Evolutionary conservation across 2,329 filamentous ascomycete genomes (phyloP).

Genomic region (Thermoascus crustaceus): DNA sequence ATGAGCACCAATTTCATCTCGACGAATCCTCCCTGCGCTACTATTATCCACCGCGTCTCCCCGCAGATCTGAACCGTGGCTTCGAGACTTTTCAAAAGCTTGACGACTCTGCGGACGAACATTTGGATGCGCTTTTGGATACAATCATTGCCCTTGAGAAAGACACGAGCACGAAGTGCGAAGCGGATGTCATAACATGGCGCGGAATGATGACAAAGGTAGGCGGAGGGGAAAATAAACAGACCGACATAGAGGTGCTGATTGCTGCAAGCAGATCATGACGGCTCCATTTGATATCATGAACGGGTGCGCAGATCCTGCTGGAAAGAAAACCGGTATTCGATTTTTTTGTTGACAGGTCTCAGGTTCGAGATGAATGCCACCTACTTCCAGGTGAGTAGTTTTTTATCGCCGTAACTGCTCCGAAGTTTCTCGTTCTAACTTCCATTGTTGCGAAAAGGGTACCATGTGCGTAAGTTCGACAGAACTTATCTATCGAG

Average conservation of each 20-base stretch:
- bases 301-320: conserved; percentile 54
- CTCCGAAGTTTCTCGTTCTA: conserved; percentile 9
- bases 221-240: conserved; percentile 10
- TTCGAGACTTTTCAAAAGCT: conserved; percentile 77
- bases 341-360: conserved; percentile 10
- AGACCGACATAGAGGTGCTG: conserved; percentile 5
- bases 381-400: conserved; percentile 70
- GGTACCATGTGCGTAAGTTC: conserved; percentile 44
- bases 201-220: conserved; percentile 98
- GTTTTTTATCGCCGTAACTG: conserved; percentile 6
- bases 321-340: conserved; percentile 1
- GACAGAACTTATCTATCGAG: conserved; percentile 6
- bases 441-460: conserved; percentile 27
- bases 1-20: conserved; percentile 65
- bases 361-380: conserved; percentile 90
- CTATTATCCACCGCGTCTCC: conserved; percentile 71
- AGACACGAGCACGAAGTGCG: conserved; percentile 56
- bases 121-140: conserved; percentile 73
- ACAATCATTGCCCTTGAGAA: conserved; percentile 68
- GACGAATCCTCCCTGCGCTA: conserved; percentile 76
- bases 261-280: conserved; percentile 58
- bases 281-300: conserved; percentile 71
- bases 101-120: conserved; percentile 75
- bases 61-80: conserved; percentile 67
- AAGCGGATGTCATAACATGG: conserved; percentile 83